Base-by-base conservation (phyloP, 2,329 filamentous ascomycete genomes). In the Myriosclerotinia scirpicola region DNA sequence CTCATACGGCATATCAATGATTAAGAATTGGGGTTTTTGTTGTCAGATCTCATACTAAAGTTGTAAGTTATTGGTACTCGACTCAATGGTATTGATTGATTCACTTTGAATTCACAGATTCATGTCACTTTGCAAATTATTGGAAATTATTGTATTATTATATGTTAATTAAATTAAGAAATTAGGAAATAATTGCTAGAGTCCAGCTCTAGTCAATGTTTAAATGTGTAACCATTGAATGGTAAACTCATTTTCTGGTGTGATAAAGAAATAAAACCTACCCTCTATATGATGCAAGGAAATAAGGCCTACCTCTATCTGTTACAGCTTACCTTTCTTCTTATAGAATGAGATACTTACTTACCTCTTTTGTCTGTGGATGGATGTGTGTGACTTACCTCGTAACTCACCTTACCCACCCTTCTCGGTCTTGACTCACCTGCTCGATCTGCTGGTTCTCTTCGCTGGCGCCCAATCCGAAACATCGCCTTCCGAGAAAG, bases 291-390 rank as follows among this genome's bases (percentile, higher is more conserved):
- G 30, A 50, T 50, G 46, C 20, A 61, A 61, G 50, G 44, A 52
- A 40, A 61, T 2, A 61, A 61, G 7, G 26, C 44, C 38, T 48
- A 59, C 42, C 30, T n/a, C 4, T 34, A 5, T 59, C 6, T n/a
- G 12, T 30, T 17, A 11, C 2, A 6, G 30, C 22, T 59, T 50
- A 40, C 58, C 34, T 34, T 34, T 22, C 44, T 50, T 26, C 30
- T 26, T 50, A 8, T 36, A 9, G 11, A 34, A 34, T 61, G 58
- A 61, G 44, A 60, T 60, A 52, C 12, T 50, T 44, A 50, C 58
- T 38, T 61, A 40, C 58, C 44, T 26, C n/a, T 20, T 20, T 12
- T 55, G 12, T 15, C 7, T 22, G 30, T 26, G 44, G 12, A 42
- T 1, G n/a, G 0, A 22, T 48, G 42, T 14, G 17, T 48, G 44